phyloP scores from a whole-genome alignment of 2,329 filamentous ascomycete genomes.

The Hymenoscyphus fraxineus region DNA sequence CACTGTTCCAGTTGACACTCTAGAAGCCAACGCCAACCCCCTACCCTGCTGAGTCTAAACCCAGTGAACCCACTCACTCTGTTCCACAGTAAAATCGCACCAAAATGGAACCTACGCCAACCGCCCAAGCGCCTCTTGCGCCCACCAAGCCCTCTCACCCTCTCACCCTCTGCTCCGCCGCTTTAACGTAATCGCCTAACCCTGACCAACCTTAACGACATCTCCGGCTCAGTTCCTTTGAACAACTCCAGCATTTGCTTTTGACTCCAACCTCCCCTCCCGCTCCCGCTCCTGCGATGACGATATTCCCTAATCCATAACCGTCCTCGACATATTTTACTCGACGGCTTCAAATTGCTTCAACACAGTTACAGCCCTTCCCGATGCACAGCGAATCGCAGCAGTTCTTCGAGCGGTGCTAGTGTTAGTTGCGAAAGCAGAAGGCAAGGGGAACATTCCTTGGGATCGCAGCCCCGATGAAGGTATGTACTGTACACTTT shows the following conservation, averaged over 20 bases:
- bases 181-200: background rate
- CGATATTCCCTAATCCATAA: slow-evolving; percentile 10
- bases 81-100: background rate
- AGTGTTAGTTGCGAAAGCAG: slow-evolving; percentile 30
- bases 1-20: background rate
- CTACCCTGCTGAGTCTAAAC: background rate
- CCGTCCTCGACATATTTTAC: slow-evolving; percentile 16
- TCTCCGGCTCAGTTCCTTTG: slow-evolving; percentile 7
- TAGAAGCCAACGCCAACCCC: too few relatives aligned
- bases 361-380: slow-evolving; percentile 21
- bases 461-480: slow-evolving; percentile 29
- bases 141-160: background rate
- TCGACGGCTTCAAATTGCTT: slow-evolving; percentile 7
- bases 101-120: too few relatives aligned
- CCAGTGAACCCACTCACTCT: background rate
- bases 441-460: slow-evolving; percentile 30
- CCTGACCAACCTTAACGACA: slow-evolving; percentile 8
- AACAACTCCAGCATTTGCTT: slow-evolving; percentile 10
- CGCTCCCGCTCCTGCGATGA: slow-evolving; percentile 19
- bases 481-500: slow-evolving; percentile 31
- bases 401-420: slow-evolving; percentile 25
- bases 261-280: slow-evolving; percentile 6
- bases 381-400: slow-evolving; percentile 33
- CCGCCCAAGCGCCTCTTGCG: too few relatives aligned
- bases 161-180: background rate